Base-by-base conservation (phyloP, 768 basidiomycete species). In the Hypholoma fasciculare region DNA sequence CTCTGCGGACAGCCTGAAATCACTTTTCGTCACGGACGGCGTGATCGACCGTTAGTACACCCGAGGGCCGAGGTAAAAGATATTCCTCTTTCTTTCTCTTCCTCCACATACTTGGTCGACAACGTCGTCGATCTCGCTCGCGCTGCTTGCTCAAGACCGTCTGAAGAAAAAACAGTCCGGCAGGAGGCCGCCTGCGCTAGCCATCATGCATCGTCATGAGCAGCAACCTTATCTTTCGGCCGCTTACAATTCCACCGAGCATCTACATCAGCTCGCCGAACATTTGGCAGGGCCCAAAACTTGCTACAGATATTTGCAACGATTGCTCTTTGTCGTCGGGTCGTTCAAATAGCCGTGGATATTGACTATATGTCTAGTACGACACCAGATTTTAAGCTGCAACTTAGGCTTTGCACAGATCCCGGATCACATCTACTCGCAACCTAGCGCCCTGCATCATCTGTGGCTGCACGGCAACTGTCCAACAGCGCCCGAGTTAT, bases 1-100 rank as follows among this genome's bases (percentile, higher is more conserved):
- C 34, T 16, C 46, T 16, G 43, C 30, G 39, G 44, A 26, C 27
- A 36, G 23, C 11, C 19, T 54, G 54, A n/a, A 36, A 54, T 17
- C 17, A 19, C 49, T 52, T 47, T 55, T 57, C 56, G 61, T 62
- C 57, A 62, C 61, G 56, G 34, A 19, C 54, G 30, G 46, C 49
- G 58, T 59, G 57, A 56, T 56, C 19, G 23, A 49, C 27, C 26
- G 20, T 7, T n/a, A 49, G 11, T 49, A 13, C 23, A 23, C 3
- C 48, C 48, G 48, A 30, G 48, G 48, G 23, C 27, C 48, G 23
- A 30, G 27, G 48, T 49, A 49, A 16, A 16, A 8, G 16, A 34
- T 49, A 48, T 16, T 49, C 23, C 5, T 26, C 19, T 49, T 26
- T 49, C 27, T 49, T 30, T 30, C 48, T 49, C 26, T 49, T 26